Base-by-base conservation (phyloP, 164 flowering plant genomes). In the Piper longum region DNA sequence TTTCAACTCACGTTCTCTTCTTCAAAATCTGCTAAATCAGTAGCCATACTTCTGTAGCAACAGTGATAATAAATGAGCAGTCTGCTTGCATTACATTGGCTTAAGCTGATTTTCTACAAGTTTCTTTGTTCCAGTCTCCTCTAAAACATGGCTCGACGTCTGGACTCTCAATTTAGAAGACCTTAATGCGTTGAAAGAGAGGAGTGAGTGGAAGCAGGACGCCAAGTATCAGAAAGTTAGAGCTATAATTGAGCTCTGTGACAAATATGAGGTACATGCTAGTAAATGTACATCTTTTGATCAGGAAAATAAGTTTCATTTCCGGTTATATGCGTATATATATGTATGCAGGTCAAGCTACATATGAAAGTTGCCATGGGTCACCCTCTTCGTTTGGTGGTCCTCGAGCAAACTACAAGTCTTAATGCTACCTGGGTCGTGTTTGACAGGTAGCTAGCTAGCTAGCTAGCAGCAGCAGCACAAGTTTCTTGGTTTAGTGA, bases 341-440 rank as follows among this genome's bases (percentile, higher is more conserved):
- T 18, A 18, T 39, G 14, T 14, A 3, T 70, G 62, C 69, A 83
- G 85, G 88, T 78, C 61, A 69, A 76, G 16, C 82, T 73, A 4
- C 64, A 78, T 26, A 79, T 80, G 70, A 76, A 76, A 64, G 73
- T 74, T n/a, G 79, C 60, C 14, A 80, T 79, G 80, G 84, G 87
- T 4, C 63, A 74, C 69, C 82, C 84, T 1, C n/a, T 67, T 14
- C 56, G 65, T 11, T 57, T 63, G 16, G 58, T 71, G 5, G 76
- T 80, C 5, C 55, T 76, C 13, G 83, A 83, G 73, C 68, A 69
- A 64, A 77, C 79, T 39, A 65, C 63, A 4, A 73, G 69, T 62
- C 81, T 79, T 42, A 73, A 76, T 59, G 75, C 87, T 2, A 70
- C 81, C 16, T 72, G 80, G 72, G 82, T 80, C 2, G 79, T 80